Evolutionary conservation across 2,329 filamentous ascomycete species (phyloP), one percentile per base, ranked within the genome.

Genomic region (Rosellinia necatrix): DNA sequence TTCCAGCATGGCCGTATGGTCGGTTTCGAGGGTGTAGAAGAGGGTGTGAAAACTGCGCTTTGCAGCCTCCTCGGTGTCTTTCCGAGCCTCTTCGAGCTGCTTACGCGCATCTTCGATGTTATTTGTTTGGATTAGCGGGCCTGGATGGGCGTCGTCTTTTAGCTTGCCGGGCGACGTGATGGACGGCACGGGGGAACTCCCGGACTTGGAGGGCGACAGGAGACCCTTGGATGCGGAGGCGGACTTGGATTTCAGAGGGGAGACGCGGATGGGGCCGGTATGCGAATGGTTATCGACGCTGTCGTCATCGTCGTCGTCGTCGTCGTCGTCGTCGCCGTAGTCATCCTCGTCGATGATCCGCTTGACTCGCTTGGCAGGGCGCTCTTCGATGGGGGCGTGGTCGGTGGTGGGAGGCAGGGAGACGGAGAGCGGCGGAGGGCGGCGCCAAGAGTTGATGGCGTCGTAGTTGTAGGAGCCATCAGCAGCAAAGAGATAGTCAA

Each of bases 1-100:
- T 73, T 99, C 94, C 54, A 97, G 76, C 94, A 99, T 97, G 44
- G 94, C 94, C 66, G 93, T 91, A 52, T 91, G 85, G 71, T 99
- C 94, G 71, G 93, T 94, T 74, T 99, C 94, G 27, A 97, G 81
- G 1, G 94, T 97, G 73, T 96, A 93, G 74, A 97, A 96, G 63
- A 96, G 82, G 8, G 91, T 96, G 70, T 96, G 89, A 73, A 97
- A 97, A 74, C 89, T 94, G 67, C 86, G 85, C 75, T 92, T 92
- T 38, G 91, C 94, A 47, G 90, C 88, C 69, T 96, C 91, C 69
- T 96, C 93, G 43, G 90, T 92, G 25, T 90, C 91, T 71, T 88
- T 92, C 71, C 94, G 94, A 64, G 91, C 91, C 70, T 96, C 90
- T 73, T 97, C 92, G 61, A 97, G 76, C 73, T 92, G 91, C 75